Evolutionary conservation across 495 filamentous ascomycete genomes (phyloP).

Genomic region (Neurospora sp.): DNA sequence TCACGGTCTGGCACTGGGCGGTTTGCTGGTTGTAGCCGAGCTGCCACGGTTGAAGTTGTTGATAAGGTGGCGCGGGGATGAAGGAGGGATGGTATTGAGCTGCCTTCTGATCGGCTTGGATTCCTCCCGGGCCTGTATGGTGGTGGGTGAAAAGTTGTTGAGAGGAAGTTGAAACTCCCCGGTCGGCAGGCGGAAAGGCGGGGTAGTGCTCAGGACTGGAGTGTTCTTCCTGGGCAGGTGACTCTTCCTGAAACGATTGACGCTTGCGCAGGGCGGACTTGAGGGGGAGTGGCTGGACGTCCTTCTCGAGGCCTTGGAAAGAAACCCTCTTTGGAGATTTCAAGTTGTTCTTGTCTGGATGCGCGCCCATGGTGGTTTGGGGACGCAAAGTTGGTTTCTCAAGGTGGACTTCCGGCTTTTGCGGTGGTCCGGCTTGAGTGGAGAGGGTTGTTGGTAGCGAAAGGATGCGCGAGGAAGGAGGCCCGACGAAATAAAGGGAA

Average conservation of each 20-base stretch:
- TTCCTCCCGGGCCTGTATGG: not conserved
- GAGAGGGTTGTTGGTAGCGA: not conserved
- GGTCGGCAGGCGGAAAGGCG: not conserved
- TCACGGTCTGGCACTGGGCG: constrained; percentile 3
- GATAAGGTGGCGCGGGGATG: not conserved
- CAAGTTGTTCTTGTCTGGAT: not conserved
- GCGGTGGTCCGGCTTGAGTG: not conserved
- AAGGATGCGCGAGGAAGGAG: not conserved
- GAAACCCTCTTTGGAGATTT: not conserved
- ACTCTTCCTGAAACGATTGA: not conserved
- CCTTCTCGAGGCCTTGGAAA: not conserved
- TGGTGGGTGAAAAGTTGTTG: not conserved
- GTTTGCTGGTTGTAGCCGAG: not conserved
- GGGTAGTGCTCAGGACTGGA: not conserved
- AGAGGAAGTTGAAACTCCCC: not conserved
- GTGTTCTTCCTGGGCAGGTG: not conserved
- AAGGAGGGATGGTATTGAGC: not conserved
- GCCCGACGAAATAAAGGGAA: not conserved
- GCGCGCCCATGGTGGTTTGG: not conserved
- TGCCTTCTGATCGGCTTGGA: not conserved
- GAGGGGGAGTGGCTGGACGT: not conserved
- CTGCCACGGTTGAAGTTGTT: not conserved
- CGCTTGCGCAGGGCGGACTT: not conserved
- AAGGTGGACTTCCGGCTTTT: not conserved
- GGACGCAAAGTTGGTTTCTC: not conserved